Evolutionary conservation across 306 rosid species (phyloP).

Genomic region (Acacia confusa): DNA sequence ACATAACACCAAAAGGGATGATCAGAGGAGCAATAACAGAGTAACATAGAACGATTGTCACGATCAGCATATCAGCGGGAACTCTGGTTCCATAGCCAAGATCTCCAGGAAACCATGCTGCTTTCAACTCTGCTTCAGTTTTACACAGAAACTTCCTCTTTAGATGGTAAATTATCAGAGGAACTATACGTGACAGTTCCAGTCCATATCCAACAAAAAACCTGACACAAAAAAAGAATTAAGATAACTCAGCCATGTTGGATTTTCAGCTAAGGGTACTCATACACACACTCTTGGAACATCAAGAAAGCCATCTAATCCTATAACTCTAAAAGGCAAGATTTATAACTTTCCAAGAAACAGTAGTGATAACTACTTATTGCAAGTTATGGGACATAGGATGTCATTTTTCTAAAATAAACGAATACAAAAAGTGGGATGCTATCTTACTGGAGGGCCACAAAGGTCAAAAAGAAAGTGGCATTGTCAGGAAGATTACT

Average conservation of each 20-base stretch:
- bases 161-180: slow-evolving; percentile 80
- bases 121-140: slow-evolving; percentile 81
- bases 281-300: background rate
- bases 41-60: slow-evolving; percentile 81
- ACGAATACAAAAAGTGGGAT: background rate
- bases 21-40: slow-evolving; percentile 83
- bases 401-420: background rate
- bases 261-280: background rate
- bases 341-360: background rate
- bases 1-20: slow-evolving; percentile 78
- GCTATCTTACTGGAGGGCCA: slow-evolving; percentile 80
- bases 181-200: slow-evolving; percentile 81
- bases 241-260: background rate
- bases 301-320: background rate
- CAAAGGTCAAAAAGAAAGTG: slow-evolving; percentile 83
- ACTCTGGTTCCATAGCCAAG: slow-evolving; percentile 80
- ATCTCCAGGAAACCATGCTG: slow-evolving; percentile 90
- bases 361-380: background rate
- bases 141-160: slow-evolving; percentile 87
- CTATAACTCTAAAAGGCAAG: background rate
- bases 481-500: slow-evolving; percentile 74
- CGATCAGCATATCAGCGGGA: slow-evolving; percentile 77
- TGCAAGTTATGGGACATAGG: background rate
- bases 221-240: slow-evolving; percentile 44
- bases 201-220: slow-evolving; percentile 93